phyloP scores from a whole-genome alignment of 768 basidiomycete species.

The Porphyrellus cyaneotinctus region DNA sequence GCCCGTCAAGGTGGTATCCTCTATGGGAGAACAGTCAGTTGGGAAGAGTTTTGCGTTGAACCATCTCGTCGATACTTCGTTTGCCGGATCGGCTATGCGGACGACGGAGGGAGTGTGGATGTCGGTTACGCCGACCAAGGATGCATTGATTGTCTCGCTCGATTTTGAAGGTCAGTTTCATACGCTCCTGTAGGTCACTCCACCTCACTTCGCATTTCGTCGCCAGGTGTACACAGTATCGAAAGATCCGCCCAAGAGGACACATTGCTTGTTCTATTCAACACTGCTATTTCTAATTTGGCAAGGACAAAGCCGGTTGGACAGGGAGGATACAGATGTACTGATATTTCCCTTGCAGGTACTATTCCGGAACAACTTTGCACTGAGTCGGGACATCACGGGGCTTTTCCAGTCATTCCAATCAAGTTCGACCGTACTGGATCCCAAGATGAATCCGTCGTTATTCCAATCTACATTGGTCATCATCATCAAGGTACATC shows the following conservation, averaged over 20 bases:
- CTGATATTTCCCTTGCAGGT: constrained; percentile 35
- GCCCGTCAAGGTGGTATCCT: constrained; percentile 63
- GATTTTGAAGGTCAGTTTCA: constrained; percentile 54
- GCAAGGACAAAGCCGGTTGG: constrained; percentile 34
- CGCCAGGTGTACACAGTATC: constrained; percentile 54
- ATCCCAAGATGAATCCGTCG: constrained; percentile 54
- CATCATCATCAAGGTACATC: constrained; percentile 57
- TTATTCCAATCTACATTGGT: constrained; percentile 56
- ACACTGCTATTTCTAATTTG: constrained; percentile 61
- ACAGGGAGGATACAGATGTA: too few species aligned
- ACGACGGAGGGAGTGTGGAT: constrained; percentile 68
- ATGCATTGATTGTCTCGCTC: constrained; percentile 51
- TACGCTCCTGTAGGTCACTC: neutral
- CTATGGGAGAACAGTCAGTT: constrained; percentile 67
- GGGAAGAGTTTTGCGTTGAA: constrained; percentile 59
- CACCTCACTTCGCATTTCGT: neutral
- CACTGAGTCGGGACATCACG: constrained; percentile 54
- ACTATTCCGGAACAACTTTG: constrained; percentile 63
- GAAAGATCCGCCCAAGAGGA: constrained; percentile 63
- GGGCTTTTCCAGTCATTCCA: constrained; percentile 62
- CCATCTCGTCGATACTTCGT: constrained; percentile 60
- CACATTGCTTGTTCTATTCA: constrained; percentile 58
- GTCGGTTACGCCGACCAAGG: constrained; percentile 58
- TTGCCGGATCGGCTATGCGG: constrained; percentile 63
- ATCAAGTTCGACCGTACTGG: constrained; percentile 52